A percentile compares a stretch with the other conserved stretches of the same genome.
Conservation (phyloP, 73 alveolate genomes). For the Paramecium octaurelia region DNA sequence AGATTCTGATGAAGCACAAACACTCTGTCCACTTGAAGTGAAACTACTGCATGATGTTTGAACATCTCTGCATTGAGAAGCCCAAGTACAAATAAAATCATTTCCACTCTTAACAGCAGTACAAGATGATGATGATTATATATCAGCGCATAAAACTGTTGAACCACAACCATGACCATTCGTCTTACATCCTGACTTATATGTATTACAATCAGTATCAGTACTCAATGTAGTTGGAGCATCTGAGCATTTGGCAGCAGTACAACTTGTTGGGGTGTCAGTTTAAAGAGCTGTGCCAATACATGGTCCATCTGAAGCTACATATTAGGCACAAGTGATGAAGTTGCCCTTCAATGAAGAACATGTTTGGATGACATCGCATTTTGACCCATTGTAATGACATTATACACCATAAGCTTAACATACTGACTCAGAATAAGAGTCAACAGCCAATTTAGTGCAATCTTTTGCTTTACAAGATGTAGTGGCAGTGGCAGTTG, state of each 20-base stretch:
- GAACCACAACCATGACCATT: conserved; percentile 29
- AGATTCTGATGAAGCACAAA: not conserved
- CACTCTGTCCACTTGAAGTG: not conserved
- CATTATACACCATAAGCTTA: not conserved
- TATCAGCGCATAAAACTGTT: not conserved
- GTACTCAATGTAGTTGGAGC: not conserved
- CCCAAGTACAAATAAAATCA: not conserved
- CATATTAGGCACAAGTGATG: not conserved
- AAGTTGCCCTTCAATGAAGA: not conserved
- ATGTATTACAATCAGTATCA: not conserved
- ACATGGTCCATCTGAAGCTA: conserved; percentile 44
- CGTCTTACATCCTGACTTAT: not conserved
- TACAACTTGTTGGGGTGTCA: not conserved
- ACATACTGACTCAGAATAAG: not conserved
- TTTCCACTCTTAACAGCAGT: not conserved
- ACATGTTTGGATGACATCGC: not conserved
- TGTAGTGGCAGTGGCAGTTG: conserved; percentile 9
- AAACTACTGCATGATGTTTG: not conserved
- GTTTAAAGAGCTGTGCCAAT: not conserved
- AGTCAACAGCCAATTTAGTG: not conserved
- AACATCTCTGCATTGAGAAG: not conserved
- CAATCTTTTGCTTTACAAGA: not conserved
- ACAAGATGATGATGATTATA: not conserved
- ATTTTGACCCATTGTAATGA: not conserved
- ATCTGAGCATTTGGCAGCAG: not conserved